Percentiles rank a stretch among this genome's conserved stretches.
Evolutionary conservation across 1,284 basidiomycete genomes (phyloP).

Genomic region (Vanrija sp.): DNA sequence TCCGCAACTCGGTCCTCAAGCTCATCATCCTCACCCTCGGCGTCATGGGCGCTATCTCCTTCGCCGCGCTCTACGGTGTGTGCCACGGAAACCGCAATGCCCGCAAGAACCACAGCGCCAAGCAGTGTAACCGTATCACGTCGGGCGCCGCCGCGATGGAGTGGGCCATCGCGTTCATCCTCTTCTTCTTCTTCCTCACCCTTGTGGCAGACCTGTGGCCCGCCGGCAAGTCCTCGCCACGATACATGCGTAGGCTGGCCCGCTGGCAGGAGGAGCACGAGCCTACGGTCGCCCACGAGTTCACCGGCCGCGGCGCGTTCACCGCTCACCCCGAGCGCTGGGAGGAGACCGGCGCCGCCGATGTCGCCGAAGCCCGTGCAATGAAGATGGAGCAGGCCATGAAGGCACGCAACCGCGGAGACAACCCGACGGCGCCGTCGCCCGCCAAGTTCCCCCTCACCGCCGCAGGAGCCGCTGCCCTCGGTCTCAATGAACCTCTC

Average conservation of each 20-base stretch:
- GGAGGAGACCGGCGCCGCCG: neutral
- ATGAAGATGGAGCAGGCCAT: no score
- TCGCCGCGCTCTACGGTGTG: conserved; percentile 49
- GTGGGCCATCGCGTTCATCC: conserved; percentile 50
- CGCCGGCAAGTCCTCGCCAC: conserved; percentile 46
- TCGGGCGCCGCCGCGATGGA: conserved; percentile 51
- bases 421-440: no score
- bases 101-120: conserved; percentile 13
- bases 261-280: conserved; percentile 37
- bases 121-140: conserved; percentile 49
- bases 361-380: no score
- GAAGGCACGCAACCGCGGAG: no score
- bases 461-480: no score
- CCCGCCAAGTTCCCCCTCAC: no score
- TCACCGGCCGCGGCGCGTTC: neutral
- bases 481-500: no score
- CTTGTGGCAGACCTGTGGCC: conserved; percentile 42
- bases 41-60: conserved; percentile 50
- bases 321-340: neutral
- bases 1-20: conserved; percentile 52
- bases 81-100: conserved; percentile 28
- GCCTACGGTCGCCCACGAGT: neutral
- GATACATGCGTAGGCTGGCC: conserved; percentile 47
- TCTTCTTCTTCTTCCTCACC: conserved; percentile 47
- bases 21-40: conserved; percentile 49